Evolutionary conservation across 805 yeast species (phyloP).

Genomic region (Ogataea naganishii): DNA sequence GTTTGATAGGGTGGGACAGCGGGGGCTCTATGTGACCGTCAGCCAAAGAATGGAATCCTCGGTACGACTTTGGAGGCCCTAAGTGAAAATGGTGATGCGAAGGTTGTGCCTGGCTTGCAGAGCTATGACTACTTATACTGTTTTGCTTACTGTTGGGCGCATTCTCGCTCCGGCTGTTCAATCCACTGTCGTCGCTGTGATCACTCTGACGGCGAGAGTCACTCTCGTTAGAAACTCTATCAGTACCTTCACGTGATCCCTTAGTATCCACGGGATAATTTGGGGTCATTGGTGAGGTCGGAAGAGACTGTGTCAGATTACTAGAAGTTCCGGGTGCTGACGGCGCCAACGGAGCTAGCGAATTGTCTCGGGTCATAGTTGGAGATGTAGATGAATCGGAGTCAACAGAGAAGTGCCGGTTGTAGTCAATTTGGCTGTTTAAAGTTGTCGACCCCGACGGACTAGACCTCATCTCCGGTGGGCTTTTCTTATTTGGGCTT

Average conservation of each 20-base stretch:
- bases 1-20: slow-evolving; percentile 10
- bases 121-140: too few species aligned
- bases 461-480: too few species aligned
- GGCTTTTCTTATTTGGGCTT: too few species aligned
- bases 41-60: slow-evolving; percentile 21
- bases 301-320: not conserved
- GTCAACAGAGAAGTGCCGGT: slow-evolving; percentile 2
- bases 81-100: slow-evolving; percentile 1
- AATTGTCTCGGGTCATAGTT: slow-evolving; percentile 1
- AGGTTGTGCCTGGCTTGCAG: slow-evolving; percentile 1
- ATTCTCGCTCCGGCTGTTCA: not conserved
- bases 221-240: slow-evolving; percentile 3
- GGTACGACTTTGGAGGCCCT: slow-evolving; percentile 15
- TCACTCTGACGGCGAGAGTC: not conserved
- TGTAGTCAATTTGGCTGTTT: too few species aligned
- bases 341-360: not conserved
- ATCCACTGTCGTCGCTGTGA: too few species aligned
- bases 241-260: too few species aligned
- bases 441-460: too few species aligned
- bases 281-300: too few species aligned
- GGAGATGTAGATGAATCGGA: slow-evolving; percentile 10
- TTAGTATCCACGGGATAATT: too few species aligned
- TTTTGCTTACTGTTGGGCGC: not conserved
- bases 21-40: slow-evolving; percentile 8
- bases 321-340: slow-evolving; percentile 2